phyloP scores from a whole-genome alignment of 192 early-diverging fungal genomes.

The Paraglomus occultum region DNA sequence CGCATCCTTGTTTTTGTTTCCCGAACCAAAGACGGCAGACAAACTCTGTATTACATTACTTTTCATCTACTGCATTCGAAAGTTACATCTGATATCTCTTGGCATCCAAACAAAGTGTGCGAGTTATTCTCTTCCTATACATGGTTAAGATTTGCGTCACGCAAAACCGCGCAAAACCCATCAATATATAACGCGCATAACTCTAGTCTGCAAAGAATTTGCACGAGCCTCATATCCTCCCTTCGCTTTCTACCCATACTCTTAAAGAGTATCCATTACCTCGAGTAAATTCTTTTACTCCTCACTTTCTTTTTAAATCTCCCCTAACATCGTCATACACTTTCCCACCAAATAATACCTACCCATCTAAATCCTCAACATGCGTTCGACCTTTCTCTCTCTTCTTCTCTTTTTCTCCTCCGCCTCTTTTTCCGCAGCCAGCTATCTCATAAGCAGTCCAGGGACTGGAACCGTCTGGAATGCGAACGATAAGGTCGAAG shows the following conservation, averaged over 20 bases:
- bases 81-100: too few relatives aligned
- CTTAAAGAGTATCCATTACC: not conserved
- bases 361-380: too few relatives aligned
- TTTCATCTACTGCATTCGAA: too few relatives aligned
- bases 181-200: not conserved
- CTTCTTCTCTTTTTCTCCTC: not conserved
- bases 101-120: too few relatives aligned
- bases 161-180: not conserved
- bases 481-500: not conserved
- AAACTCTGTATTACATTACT: too few relatives aligned
- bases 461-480: not conserved
- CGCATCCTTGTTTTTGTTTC: too few relatives aligned
- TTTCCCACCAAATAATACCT: not conserved
- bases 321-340: not conserved
- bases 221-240: not conserved
- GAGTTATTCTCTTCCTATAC: too few relatives aligned
- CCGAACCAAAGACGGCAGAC: too few relatives aligned
- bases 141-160: too few relatives aligned
- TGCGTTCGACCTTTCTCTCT: not conserved
- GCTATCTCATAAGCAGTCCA: not conserved
- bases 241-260: not conserved
- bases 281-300: not conserved
- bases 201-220: not conserved
- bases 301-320: not conserved
- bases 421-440: not conserved